Conservation (phyloP, 495 filamentous ascomycete species). For the Cercophora scortea region DNA sequence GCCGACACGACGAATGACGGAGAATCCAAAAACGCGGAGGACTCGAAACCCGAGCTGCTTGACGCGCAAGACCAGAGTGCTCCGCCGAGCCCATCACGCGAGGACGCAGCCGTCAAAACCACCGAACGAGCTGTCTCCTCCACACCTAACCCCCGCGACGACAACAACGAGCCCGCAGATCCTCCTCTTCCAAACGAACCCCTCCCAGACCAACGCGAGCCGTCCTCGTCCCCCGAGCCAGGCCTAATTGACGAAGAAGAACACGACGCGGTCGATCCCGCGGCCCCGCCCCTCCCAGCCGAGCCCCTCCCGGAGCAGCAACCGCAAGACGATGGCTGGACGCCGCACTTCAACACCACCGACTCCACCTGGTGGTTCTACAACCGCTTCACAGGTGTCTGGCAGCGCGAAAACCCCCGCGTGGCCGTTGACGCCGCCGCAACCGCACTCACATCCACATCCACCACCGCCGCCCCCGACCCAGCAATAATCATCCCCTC, state of each 20-base stretch:
- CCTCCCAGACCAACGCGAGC: not conserved
- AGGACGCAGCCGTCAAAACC: no score
- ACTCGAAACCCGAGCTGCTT: no score
- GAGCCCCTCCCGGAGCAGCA: constrained; percentile 18
- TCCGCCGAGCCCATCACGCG: no score
- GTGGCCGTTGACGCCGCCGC: constrained; percentile 36
- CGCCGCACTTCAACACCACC: constrained; percentile 69
- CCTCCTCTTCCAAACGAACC: not conserved
- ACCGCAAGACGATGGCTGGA: constrained; percentile 75
- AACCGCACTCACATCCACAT: no score
- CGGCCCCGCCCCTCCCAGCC: constrained; percentile 19
- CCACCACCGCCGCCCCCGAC: constrained; percentile 16
- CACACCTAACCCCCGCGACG: not conserved
- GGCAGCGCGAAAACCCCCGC: constrained; percentile 88
- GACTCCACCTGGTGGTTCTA: constrained; percentile 78
- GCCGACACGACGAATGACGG: no score
- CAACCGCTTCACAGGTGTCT: constrained; percentile 68
- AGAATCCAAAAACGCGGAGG: no score
- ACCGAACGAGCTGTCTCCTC: no score
- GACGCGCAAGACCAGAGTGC: no score
- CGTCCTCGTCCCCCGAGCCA: not conserved
- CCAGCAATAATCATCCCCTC: constrained; percentile 25
- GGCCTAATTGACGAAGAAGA: not conserved
- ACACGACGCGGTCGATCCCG: not conserved
- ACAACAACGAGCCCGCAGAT: not conserved